Conservation (phyloP, 2,329 filamentous ascomycete genomes). For the Scedosporium aurantiacum region DNA sequence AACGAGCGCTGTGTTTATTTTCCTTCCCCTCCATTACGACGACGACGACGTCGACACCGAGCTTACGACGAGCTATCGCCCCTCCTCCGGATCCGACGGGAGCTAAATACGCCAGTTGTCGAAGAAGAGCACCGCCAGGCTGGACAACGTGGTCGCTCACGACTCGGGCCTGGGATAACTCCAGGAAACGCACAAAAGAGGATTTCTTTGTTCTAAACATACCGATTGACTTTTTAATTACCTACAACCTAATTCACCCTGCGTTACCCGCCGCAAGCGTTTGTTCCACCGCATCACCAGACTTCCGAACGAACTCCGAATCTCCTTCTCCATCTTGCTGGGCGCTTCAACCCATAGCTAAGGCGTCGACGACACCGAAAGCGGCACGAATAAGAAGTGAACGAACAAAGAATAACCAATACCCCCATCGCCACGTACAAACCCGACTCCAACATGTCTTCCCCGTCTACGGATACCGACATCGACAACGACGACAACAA, state of each 20-base stretch:
- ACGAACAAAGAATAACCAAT: background rate
- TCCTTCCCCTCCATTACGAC: too few species aligned
- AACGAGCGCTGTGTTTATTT: too few species aligned
- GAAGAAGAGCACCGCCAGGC: background rate
- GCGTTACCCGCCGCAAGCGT: too few species aligned
- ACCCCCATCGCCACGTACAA: background rate
- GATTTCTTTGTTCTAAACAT: too few species aligned
- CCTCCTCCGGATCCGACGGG: background rate
- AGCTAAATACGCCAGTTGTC: background rate
- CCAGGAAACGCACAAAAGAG: too few species aligned
- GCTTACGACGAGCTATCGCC: background rate
- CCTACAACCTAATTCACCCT: too few species aligned
- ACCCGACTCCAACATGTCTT: background rate
- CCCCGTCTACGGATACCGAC: background rate
- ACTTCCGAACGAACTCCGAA: too few species aligned
- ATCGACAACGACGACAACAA: background rate
- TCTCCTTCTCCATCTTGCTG: too few species aligned
- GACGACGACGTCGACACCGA: background rate
- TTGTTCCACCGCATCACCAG: too few species aligned
- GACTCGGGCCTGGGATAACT: background rate
- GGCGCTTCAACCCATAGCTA: too few species aligned
- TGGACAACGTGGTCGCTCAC: background rate
- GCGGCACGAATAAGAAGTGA: background rate
- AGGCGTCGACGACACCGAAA: too few species aligned
- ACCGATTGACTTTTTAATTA: too few species aligned